Evolutionary conservation across 2,329 filamentous ascomycete genomes (phyloP).

Genomic region (Aulographum hederae): DNA sequence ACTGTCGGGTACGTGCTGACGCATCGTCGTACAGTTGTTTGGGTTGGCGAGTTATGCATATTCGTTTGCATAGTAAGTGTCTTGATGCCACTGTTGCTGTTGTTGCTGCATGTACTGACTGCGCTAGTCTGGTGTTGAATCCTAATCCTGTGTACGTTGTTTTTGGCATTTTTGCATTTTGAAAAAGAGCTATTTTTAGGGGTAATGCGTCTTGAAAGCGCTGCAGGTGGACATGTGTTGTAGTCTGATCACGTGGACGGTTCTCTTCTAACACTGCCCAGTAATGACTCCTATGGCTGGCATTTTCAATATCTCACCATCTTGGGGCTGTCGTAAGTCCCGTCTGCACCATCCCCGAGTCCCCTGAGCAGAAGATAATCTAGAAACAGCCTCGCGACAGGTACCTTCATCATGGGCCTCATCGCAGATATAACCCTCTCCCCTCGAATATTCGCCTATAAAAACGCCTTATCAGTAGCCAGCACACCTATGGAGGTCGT

Average conservation of each 20-base stretch:
- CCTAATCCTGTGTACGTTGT: slow-evolving; percentile 1
- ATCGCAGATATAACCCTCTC: slow-evolving; percentile 46
- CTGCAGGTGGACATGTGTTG: too few relatives aligned
- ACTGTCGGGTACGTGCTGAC: too few relatives aligned
- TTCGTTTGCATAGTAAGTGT: too few relatives aligned
- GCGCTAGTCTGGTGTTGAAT: slow-evolving; percentile 1
- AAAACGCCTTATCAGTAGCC: slow-evolving; percentile 48
- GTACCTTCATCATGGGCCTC: slow-evolving; percentile 43
- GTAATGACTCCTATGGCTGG: slow-evolving; percentile 44
- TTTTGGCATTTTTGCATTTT: slow-evolving; percentile 1
- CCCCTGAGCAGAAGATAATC: background rate
- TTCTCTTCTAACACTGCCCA: slow-evolving; percentile 1
- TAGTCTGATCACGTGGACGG: too few relatives aligned
- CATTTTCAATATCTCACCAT: slow-evolving; percentile 60
- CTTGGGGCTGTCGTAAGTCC: slow-evolving; percentile 47
- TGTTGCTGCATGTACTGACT: too few relatives aligned
- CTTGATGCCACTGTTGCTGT: too few relatives aligned
- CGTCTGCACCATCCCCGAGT: background rate
- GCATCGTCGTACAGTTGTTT: too few relatives aligned
- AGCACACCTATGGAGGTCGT: slow-evolving; percentile 53
- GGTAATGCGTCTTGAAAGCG: too few relatives aligned
- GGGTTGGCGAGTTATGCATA: too few relatives aligned
- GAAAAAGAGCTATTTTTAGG: slow-evolving; percentile 1
- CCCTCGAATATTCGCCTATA: slow-evolving; percentile 39
- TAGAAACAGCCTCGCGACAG: slow-evolving; percentile 28